These are phyloP conservation scores for Anthoceros angustus DNA, from an alignment of 225 moss, liverwort and hornwort species.

Conservation along the genomic window DNA sequence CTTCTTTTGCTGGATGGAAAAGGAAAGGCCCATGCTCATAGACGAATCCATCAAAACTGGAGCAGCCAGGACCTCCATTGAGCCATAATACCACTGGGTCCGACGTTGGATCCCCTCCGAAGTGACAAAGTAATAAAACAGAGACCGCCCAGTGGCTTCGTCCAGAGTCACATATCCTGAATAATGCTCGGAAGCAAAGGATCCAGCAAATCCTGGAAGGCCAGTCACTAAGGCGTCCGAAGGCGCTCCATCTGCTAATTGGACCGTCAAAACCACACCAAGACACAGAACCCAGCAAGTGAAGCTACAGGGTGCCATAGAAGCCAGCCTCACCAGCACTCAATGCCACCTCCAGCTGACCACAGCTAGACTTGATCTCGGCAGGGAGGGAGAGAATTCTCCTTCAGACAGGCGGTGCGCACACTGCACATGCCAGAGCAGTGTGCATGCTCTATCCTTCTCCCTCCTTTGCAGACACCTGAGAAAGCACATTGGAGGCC, in stretches of 20 bases:
- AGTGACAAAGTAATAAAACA: conserved; percentile 82
- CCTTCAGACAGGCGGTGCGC: no score
- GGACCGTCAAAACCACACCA: no score
- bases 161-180: conserved; percentile 61
- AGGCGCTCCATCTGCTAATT: background rate
- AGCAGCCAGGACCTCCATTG: conserved; percentile 93
- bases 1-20: conserved; percentile 28
- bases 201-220: background rate
- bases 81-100: conserved; percentile 86
- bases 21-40: conserved; percentile 90
- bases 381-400: no score
- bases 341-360: no score
- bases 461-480: no score
- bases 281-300: no score
- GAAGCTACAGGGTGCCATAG: no score
- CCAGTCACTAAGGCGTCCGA: background rate
- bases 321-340: no score
- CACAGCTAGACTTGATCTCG: no score
- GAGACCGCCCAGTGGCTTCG: conserved; percentile 42
- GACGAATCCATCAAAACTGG: conserved; percentile 88
- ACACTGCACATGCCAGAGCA: no score
- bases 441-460: no score
- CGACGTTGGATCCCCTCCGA: conserved; percentile 49
- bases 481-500: no score
- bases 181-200: background rate